Evolutionary conservation across 2,329 filamentous ascomycete species (phyloP), one percentile per base, ranked within the genome.

Genomic region (Curvularia spicifera): DNA sequence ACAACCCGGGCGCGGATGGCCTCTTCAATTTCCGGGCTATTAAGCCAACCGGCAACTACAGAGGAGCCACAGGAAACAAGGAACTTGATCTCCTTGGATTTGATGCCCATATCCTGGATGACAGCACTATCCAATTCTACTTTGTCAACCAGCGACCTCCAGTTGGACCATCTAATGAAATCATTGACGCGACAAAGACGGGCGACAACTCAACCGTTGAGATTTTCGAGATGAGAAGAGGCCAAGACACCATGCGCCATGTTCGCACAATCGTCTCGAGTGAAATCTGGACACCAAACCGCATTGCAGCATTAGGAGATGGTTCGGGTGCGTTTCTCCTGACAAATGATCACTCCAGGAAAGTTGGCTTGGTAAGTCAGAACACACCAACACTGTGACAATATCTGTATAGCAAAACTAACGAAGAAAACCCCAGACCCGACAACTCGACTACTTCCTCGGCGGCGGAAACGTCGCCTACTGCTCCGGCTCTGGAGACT

Each of bases 141-240:
- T 51, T 73, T 15, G 54, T 71, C 29, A 74, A 74, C 31, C 61
- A 69, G 15, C 58, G 70, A 1, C 71, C 72, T 6, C 67, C 68
- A 5, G 60, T 71, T n/a, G 70, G 70, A 26, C 49, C 61, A 1
- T 57, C 67, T 33, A 64, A 64, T 1, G 68, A 63, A 1, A 52
- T 63, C 29, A 52, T 73, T 4, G 67, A 71, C 48, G 64, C 69
- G 0, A 59, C 58, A 8, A 60, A 66, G 9, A 51, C 62, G 4
- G 71, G 72, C 6, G 64, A 64, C 1, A 73, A 74, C 33, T 60
- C 66, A 0, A 72, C 69, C 0, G 57, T 74, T 9, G 70, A 74
- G 10, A 53, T 72, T 0, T 72, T 71, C n/a, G 67, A 69, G 12
- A 61, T 66, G 50, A 64, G 59, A 24, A 58, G 61, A 20, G 70